Conservation (phyloP, 2,329 filamentous ascomycete species). For the Pseudogymnoascus sp. region DNA sequence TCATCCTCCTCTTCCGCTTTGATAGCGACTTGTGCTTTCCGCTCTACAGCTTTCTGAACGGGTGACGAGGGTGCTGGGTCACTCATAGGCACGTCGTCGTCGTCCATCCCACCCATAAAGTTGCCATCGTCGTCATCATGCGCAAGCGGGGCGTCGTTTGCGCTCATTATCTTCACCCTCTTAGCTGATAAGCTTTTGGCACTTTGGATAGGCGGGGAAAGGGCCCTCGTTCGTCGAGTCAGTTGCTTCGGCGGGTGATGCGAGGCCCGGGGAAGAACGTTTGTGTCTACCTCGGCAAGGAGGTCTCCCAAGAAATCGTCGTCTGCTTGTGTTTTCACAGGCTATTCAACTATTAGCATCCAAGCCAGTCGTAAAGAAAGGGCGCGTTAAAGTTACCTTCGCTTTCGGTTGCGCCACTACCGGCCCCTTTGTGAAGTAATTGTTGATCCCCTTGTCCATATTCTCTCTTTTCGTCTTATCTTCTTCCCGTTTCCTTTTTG, state of each 20-base stretch:
- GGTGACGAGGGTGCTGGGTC: conserved; percentile 84
- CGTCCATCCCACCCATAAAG: conserved; percentile 48
- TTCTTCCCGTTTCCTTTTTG: conserved; percentile 81
- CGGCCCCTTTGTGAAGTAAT: conserved; percentile 81
- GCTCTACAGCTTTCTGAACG: conserved; percentile 65
- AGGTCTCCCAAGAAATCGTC: conserved; percentile 78
- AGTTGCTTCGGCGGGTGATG: conserved; percentile 55
- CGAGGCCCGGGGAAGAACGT: conserved; percentile 49
- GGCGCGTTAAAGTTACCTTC: conserved; percentile 50
- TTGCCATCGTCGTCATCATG: conserved; percentile 44
- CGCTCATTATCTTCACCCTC: conserved; percentile 45
- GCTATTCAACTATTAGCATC: conserved; percentile 38
- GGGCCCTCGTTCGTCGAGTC: conserved; percentile 68
- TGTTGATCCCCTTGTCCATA: conserved; percentile 84
- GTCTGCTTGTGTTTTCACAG: conserved; percentile 74
- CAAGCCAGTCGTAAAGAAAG: conserved; percentile 12
- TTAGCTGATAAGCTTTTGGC: conserved; percentile 46
- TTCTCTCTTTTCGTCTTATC: conserved; percentile 78
- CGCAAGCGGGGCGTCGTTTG: conserved; percentile 37
- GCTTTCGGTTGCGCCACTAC: conserved; percentile 60
- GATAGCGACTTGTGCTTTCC: conserved; percentile 51
- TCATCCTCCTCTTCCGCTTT: conserved; percentile 62
- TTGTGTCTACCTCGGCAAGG: conserved; percentile 79
- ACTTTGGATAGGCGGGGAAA: conserved; percentile 60
- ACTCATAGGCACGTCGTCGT: conserved; percentile 69